These are phyloP conservation scores for Polysphondylium violaceum DNA, from an alignment of 78 protist genomes.

Conservation along the genomic window DNA sequence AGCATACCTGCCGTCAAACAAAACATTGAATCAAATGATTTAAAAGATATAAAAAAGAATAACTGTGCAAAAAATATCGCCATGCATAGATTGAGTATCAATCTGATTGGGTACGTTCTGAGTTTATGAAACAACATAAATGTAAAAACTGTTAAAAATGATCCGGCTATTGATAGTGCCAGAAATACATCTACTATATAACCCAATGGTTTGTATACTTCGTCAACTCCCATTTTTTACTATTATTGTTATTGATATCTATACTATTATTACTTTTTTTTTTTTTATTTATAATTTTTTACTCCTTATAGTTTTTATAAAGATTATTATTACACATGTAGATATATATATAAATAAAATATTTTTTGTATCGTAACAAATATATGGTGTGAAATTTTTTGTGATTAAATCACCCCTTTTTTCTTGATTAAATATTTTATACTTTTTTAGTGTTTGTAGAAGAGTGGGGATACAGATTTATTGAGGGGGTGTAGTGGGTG, in stretches of 20 bases:
- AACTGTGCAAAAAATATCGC: conserved; percentile 51
- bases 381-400: too few species aligned
- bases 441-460: too few species aligned
- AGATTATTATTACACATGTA: too few species aligned
- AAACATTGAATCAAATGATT: conserved; percentile 24
- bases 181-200: conserved; percentile 76
- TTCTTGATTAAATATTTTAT: too few species aligned
- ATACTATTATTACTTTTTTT: not conserved
- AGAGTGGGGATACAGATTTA: too few species aligned
- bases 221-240: not conserved
- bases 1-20: conserved; percentile 57
- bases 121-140: conserved; percentile 66
- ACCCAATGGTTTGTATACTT: conserved; percentile 17
- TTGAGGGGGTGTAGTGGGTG: too few species aligned
- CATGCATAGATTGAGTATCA: conserved; percentile 66
- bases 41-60: conserved; percentile 45
- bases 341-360: too few species aligned
- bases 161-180: conserved; percentile 68
- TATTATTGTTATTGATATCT: not conserved
- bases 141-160: conserved; percentile 73
- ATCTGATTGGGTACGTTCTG: conserved; percentile 71
- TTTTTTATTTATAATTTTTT: not conserved
- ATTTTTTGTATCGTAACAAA: too few species aligned
- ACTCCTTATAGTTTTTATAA: too few species aligned
- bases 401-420: too few species aligned